Conservation (phyloP, 495 filamentous ascomycete genomes). For the Immersiella caudata region DNA sequence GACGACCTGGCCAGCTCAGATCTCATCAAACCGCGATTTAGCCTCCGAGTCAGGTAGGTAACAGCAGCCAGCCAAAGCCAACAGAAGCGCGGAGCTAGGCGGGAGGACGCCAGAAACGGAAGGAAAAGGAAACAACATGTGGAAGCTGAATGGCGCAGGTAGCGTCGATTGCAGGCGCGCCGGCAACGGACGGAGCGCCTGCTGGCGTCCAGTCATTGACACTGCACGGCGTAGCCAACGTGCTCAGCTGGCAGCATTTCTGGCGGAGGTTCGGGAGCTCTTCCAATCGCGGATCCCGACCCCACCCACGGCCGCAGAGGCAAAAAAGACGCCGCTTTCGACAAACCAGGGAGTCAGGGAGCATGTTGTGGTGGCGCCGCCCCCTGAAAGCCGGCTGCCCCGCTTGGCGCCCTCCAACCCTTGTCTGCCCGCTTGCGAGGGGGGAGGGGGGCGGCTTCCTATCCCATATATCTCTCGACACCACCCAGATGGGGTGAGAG, state of each 20-base stretch:
- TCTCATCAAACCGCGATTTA: background rate
- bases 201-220: slow-evolving; percentile 4
- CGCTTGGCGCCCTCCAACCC: background rate
- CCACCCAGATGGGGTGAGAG: background rate
- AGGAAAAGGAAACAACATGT: background rate
- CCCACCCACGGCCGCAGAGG: slow-evolving; percentile 6
- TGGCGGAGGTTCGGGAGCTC: background rate
- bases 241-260: background rate
- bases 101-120: background rate
- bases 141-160: background rate
- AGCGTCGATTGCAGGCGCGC: background rate
- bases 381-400: background rate
- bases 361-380: background rate
- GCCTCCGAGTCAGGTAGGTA: background rate
- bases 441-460: background rate
- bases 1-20: background rate
- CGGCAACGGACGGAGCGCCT: background rate
- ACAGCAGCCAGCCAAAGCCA: background rate
- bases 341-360: background rate
- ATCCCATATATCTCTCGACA: slow-evolving; percentile 1
- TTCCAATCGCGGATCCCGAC: slow-evolving; percentile 7
- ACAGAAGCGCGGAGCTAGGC: background rate
- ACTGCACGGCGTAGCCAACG: background rate
- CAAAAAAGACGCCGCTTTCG: background rate
- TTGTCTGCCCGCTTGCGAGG: background rate